These are phyloP conservation scores for Suhomyces taliae DNA, from an alignment of 1,139 yeast species.

Conservation along the genomic window DNA sequence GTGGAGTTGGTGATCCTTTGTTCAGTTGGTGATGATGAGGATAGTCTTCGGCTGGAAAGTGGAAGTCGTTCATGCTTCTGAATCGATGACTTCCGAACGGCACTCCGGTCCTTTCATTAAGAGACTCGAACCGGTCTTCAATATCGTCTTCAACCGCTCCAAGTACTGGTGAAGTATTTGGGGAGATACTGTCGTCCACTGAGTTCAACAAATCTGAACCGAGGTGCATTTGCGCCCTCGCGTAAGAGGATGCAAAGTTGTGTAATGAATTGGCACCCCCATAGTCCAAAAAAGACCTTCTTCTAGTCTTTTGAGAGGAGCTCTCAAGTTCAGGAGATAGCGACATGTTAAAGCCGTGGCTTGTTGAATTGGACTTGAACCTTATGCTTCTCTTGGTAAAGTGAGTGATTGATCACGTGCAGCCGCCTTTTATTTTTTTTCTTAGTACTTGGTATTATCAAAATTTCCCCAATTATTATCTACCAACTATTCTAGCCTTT, in stretches of 20 bases:
- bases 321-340: conserved; percentile 1
- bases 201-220: conserved; percentile 23
- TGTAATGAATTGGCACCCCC: conserved; percentile 67
- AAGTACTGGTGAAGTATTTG: conserved; percentile 22
- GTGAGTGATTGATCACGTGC: too few species aligned
- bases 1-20: not conserved
- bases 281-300: conserved; percentile 16
- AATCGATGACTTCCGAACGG: not conserved
- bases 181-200: conserved; percentile 25
- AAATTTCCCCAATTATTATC: too few species aligned
- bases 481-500: too few species aligned
- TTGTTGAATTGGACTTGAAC: not conserved
- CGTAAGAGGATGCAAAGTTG: conserved; percentile 76
- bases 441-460: too few species aligned
- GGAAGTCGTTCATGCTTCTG: conserved; percentile 7
- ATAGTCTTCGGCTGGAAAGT: conserved; percentile 6
- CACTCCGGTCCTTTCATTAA: not conserved
- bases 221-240: conserved; percentile 68
- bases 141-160: conserved; percentile 4
- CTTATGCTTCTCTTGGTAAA: not conserved
- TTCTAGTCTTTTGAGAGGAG: conserved; percentile 4
- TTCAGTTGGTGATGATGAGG: not conserved
- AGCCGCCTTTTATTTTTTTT: too few species aligned
- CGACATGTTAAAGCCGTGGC: conserved; percentile 1
- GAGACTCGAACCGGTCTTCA: conserved; percentile 1